Percentiles rank a stretch among this genome's conserved stretches.
These are phyloP conservation scores for Rubia tinctorum DNA, from an alignment of 305 asterid genomes.

Conservation along the genomic window DNA sequence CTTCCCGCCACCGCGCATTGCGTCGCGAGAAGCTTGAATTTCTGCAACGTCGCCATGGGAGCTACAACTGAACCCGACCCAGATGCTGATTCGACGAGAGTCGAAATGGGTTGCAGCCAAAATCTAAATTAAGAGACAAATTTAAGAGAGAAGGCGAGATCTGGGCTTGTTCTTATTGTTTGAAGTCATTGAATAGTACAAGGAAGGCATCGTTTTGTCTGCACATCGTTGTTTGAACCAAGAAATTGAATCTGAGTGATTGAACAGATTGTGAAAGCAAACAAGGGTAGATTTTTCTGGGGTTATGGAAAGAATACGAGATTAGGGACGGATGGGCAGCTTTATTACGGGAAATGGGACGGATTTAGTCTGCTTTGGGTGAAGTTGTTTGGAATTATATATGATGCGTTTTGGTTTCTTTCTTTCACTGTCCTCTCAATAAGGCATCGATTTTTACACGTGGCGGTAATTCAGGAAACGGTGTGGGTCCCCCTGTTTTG, in stretches of 20 bases:
- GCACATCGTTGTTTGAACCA: not conserved
- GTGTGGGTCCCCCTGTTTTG: not conserved
- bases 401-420: conserved; percentile 21
- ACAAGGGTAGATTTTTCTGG: not conserved
- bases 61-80: not conserved
- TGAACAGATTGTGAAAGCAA: conserved; percentile 8
- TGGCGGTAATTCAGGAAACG: conserved; percentile 16
- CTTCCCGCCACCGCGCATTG: conserved; percentile 91
- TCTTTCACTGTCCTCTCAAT: not conserved
- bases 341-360: conserved; percentile 8
- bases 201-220: not conserved
- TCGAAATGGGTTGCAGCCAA: conserved; percentile 1
- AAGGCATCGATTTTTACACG: conserved; percentile 29
- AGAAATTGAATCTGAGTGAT: conserved; percentile 3
- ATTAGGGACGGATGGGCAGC: conserved; percentile 17
- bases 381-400: not conserved
- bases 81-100: not conserved
- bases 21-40: conserved; percentile 85
- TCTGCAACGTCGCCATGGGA: conserved; percentile 71
- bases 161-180: conserved; percentile 8
- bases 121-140: not conserved
- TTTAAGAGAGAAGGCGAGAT: conserved; percentile 20
- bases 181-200: not conserved
- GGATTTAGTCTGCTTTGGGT: conserved; percentile 7
- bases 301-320: not conserved